Percentiles rank a stretch among this genome's conserved stretches.
Evolutionary conservation across 768 basidiomycete species (phyloP).

Genomic region (Auricularia heimuer): DNA sequence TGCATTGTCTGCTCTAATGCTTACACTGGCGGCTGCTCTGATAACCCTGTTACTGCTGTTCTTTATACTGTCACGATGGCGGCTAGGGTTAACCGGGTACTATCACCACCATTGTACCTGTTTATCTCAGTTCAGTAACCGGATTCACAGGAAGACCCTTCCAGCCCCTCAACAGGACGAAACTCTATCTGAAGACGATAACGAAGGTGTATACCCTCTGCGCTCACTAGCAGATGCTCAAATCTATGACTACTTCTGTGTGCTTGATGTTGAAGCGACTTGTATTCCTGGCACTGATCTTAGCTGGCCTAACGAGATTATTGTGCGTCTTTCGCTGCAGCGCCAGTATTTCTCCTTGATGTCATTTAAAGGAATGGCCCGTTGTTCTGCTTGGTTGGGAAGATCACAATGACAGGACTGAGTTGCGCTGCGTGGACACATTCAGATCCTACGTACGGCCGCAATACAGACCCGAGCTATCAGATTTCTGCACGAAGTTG

Average conservation of each 20-base stretch:
- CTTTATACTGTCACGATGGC: no score
- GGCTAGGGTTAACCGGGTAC: no score
- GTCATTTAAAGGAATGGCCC: constrained; percentile 69
- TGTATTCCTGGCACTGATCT: constrained; percentile 61
- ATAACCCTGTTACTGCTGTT: no score
- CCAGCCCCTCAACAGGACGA: no score
- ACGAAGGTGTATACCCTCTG: neutral
- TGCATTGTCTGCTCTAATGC: no score
- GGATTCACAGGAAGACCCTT: no score
- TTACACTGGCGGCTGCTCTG: no score
- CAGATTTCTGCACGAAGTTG: constrained; percentile 73
- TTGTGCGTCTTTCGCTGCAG: constrained; percentile 43
- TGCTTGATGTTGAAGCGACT: constrained; percentile 86
- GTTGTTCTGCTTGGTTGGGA: constrained; percentile 82
- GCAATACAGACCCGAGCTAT: constrained; percentile 73
- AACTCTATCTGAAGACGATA: no score
- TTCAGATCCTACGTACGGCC: constrained; percentile 85
- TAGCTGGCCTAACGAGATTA: constrained; percentile 91
- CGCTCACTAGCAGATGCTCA: constrained; percentile 16
- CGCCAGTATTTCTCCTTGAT: neutral
- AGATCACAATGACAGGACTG: constrained; percentile 41
- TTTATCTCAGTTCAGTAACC: no score
- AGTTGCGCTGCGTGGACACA: constrained; percentile 63
- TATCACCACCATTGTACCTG: no score
- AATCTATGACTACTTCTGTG: constrained; percentile 68